Evolutionary conservation across 805 yeast genomes (phyloP), one percentile per base, ranked within the genome.

Genomic region (Spathaspora passalidarum): DNA sequence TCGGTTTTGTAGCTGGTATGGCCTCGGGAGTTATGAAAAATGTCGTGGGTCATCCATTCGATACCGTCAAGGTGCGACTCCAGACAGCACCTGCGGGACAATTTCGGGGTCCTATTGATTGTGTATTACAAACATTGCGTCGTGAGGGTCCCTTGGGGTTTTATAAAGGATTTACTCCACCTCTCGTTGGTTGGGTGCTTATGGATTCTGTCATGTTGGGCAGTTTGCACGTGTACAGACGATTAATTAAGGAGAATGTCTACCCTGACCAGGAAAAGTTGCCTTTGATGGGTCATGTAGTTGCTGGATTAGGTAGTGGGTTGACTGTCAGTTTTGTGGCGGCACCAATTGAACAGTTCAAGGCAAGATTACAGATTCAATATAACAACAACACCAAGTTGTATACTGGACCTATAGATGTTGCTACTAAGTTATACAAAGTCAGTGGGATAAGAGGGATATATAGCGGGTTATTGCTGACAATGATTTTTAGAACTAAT

Each of bases 281-380:
- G 49, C 96, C 96, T 1, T 62, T 89, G 13, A 49, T 75, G 13
- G 96, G 96, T 0, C 89, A 86, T 57, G 73, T 86, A 23, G 63
- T 84, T 18, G 92, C 96, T 1, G 84, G 83, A 0, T 60, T 80
- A 23, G 95, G 96, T n/a, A 82, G 94, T 7, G 97, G 97, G 2
- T 80, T 85, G 84, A 90, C 97, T 0, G 97, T 90, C 11, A 83
- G 92, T 40, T 86, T 90, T 68, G 91, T 90, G n/a, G 97, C 97
- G 4, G 96, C 96, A 0, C 97, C 97, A 2, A 85, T 90, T 6
- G 97, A 90, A 62, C 85, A 86, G 55, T 81, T 90, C 54, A 90
- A 90, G 66, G 96, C 96, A 2, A 76, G 95, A 50, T 72, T 90
- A 42, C 97, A 90, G 63, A 89, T 90, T 10, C 97, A 90, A 59